Conservation (phyloP, 352 stramenopile genomes). For the Globisporangium splendens region DNA sequence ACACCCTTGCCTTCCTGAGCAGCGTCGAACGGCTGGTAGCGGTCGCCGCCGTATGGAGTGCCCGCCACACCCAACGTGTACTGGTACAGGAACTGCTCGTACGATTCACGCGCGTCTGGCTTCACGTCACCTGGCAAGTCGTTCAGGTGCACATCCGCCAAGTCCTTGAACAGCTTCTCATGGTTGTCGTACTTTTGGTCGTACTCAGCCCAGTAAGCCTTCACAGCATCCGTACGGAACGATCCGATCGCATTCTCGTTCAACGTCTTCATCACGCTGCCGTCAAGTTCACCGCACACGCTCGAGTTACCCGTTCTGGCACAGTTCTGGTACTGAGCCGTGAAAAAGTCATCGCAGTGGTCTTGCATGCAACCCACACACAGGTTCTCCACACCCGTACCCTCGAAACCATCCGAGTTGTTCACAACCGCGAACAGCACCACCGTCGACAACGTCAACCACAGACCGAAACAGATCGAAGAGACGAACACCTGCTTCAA, state of each 20-base stretch:
- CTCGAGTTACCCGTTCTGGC: constrained; percentile 40
- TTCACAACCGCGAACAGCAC: constrained; percentile 58
- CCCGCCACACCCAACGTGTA: constrained; percentile 44
- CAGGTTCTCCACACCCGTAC: constrained; percentile 52
- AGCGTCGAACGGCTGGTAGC: constrained; percentile 44
- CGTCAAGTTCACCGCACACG: constrained; percentile 60
- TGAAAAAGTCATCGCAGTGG: constrained; percentile 60
- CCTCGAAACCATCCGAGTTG: constrained; percentile 56
- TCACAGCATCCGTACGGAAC: constrained; percentile 36
- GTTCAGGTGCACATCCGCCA: constrained; percentile 57
- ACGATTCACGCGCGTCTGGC: constrained; percentile 36
- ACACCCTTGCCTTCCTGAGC: constrained; percentile 46
- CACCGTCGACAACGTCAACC: constrained; percentile 60
- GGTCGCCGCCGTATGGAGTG: constrained; percentile 16
- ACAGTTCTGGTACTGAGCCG: constrained; percentile 46
- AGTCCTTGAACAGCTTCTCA: constrained; percentile 49
- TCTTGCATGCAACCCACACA: constrained; percentile 57
- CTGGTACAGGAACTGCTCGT: constrained; percentile 57
- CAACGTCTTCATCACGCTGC: constrained; percentile 35
- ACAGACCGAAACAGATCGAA: constrained; percentile 64
- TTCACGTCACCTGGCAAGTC: constrained; percentile 31
- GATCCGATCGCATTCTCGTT: constrained; percentile 30
- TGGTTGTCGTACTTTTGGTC: constrained; percentile 43
- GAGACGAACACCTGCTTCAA: constrained; percentile 67
- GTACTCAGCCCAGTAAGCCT: constrained; percentile 44